Evolutionary conservation across 1,284 basidiomycete genomes (phyloP).

Genomic region (Bondarzewia mesenterica): DNA sequence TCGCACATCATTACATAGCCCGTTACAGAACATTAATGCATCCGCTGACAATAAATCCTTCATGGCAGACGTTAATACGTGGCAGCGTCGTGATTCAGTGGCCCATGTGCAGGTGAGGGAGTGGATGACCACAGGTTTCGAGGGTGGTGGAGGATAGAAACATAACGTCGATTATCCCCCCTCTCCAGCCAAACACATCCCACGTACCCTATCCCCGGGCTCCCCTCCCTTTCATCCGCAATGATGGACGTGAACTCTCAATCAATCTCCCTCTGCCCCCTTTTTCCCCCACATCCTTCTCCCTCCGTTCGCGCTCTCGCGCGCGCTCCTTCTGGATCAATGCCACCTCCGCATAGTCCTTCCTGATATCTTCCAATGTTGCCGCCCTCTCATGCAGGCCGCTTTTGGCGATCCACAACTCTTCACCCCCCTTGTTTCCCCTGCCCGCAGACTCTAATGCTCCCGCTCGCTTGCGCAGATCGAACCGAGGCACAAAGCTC

Average conservation of each 20-base stretch:
- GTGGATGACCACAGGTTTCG: background rate
- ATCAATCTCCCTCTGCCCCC: background rate
- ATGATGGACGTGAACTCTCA: background rate
- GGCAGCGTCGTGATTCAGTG: too few species aligned
- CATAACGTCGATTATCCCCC: background rate
- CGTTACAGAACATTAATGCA: background rate
- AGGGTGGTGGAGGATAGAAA: background rate
- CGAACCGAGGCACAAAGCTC: background rate
- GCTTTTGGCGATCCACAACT: background rate
- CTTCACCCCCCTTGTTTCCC: background rate
- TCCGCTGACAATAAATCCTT: background rate
- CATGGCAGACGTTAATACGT: too few species aligned
- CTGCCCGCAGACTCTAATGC: background rate
- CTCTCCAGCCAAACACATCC: background rate
- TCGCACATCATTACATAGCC: background rate
- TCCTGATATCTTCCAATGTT: background rate
- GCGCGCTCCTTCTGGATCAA: background rate
- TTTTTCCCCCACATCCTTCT: background rate
- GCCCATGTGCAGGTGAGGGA: too few species aligned
- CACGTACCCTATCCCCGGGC: background rate
- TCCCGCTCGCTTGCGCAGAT: background rate
- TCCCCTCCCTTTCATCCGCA: slow-evolving; percentile 18
- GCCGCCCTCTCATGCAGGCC: background rate
- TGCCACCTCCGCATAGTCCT: background rate
- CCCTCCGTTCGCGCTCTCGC: background rate